These are phyloP conservation scores for Sicyos edulis DNA, from an alignment of 306 rosid species.

Conservation along the genomic window DNA sequence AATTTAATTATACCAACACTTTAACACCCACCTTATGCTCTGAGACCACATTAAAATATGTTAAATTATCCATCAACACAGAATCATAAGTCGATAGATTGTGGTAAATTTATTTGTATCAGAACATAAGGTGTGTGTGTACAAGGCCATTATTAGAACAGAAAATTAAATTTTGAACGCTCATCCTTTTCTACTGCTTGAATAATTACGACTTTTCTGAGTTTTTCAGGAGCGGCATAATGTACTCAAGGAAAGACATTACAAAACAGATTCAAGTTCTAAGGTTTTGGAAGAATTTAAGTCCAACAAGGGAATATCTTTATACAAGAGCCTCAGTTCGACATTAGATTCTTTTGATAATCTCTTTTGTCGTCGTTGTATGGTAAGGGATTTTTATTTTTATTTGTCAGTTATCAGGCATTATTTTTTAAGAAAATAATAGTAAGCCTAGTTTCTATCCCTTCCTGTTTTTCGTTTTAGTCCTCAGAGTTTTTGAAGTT, in stretches of 20 bases:
- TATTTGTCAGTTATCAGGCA: neutral
- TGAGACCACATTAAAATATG: too few relatives aligned
- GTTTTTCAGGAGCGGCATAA: conserved; percentile 63
- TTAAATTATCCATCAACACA: too few relatives aligned
- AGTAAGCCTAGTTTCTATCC: neutral
- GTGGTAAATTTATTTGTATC: too few relatives aligned
- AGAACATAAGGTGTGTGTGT: neutral
- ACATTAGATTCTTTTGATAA: conserved; percentile 94
- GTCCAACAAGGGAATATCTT: conserved; percentile 43
- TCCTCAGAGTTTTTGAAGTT: neutral
- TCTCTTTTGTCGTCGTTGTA: conserved; percentile 94
- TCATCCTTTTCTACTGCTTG: conserved; percentile 9
- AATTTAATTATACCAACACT: too few relatives aligned
- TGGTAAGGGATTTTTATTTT: conserved; percentile 41
- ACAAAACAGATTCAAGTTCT: conserved; percentile 31
- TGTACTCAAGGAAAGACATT: conserved; percentile 50
- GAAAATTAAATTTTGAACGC: neutral
- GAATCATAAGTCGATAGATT: too few relatives aligned
- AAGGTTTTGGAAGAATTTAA: conserved; percentile 40
- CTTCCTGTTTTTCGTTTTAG: neutral
- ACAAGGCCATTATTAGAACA: neutral
- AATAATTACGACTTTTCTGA: conserved; percentile 19
- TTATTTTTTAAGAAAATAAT: neutral
- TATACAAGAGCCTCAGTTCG: conserved; percentile 67
- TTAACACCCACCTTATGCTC: too few relatives aligned